phyloP scores from a whole-genome alignment of 2,329 filamentous ascomycete genomes.

The Ceratocystis eucalypticola region DNA sequence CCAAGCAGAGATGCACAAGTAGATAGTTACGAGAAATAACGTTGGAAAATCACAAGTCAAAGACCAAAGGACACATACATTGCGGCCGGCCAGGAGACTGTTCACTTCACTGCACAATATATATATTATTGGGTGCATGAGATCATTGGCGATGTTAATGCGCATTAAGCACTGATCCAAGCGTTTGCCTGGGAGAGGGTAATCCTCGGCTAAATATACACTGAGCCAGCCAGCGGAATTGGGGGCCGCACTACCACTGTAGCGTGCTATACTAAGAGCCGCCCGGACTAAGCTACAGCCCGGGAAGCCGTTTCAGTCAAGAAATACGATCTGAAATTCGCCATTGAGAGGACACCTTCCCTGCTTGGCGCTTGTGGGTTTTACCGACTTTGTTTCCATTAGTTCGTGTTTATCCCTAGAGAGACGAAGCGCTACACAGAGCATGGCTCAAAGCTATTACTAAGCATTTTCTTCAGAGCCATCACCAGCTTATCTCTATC shows the following conservation, averaged over 20 bases:
- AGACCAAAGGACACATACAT: not conserved
- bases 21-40: not conserved
- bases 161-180: not conserved
- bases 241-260: not conserved
- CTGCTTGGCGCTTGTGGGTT: not conserved
- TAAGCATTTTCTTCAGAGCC: not conserved
- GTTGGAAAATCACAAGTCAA: not conserved
- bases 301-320: not conserved
- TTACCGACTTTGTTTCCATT: not conserved
- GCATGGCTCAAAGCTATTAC: not conserved
- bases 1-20: not conserved
- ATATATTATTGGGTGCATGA: not conserved
- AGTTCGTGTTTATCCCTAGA: no score
- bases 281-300: not conserved
- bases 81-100: no score
- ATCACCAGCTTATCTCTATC: not conserved
- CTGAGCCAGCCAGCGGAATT: not conserved
- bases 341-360: not conserved
- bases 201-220: not conserved
- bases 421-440: no score
- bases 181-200: not conserved
- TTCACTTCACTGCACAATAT: not conserved
- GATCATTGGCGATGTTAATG: not conserved
- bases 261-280: not conserved
- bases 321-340: not conserved